Percentiles rank a stretch among this genome's conserved stretches.
These are phyloP conservation scores for Tetracladium marchalianum DNA, from an alignment of 495 filamentous ascomycete species.

Conservation along the genomic window DNA sequence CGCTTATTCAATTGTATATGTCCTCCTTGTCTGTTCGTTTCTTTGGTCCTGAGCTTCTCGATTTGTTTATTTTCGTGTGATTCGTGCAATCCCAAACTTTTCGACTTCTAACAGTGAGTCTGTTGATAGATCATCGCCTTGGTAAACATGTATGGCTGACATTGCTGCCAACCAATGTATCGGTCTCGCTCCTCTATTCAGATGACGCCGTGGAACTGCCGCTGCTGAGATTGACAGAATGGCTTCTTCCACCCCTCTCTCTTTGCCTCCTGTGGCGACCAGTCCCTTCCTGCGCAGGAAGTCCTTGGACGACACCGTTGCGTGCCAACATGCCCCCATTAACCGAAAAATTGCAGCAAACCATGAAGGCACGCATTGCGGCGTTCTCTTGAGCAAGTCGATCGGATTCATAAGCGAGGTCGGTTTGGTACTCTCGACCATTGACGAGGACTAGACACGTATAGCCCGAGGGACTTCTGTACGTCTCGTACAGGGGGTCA, in stretches of 20 bases:
- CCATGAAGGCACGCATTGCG: conserved; percentile 93
- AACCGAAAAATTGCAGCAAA: conserved; percentile 96
- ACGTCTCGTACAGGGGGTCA: conserved; percentile 83
- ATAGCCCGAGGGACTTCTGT: conserved; percentile 60
- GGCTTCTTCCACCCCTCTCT: conserved; percentile 25
- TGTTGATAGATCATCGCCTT: too few species aligned
- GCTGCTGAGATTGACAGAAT: conserved; percentile 34
- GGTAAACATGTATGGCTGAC: background rate
- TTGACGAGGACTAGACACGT: conserved; percentile 92
- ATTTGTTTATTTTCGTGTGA: too few species aligned
- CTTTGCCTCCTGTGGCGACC: conserved; percentile 31
- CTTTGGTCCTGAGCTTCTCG: too few species aligned
- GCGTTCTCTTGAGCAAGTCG: conserved; percentile 85
- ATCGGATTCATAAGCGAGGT: conserved; percentile 71
- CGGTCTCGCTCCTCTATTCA: conserved; percentile 16
- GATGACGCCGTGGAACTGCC: conserved; percentile 47
- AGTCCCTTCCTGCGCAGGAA: conserved; percentile 52
- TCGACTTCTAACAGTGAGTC: too few species aligned
- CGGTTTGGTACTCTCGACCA: conserved; percentile 91
- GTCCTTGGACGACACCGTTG: conserved; percentile 77
- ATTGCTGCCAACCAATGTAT: conserved; percentile 16
- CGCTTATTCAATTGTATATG: too few species aligned
- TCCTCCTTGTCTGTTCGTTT: too few species aligned
- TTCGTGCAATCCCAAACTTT: too few species aligned
- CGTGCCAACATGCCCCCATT: conserved; percentile 87